A percentile compares a stretch with the other conserved stretches of the same genome.
These are phyloP conservation scores for Ophiosphaerella korrae DNA, from an alignment of 2,329 filamentous ascomycete species.

Conservation along the genomic window DNA sequence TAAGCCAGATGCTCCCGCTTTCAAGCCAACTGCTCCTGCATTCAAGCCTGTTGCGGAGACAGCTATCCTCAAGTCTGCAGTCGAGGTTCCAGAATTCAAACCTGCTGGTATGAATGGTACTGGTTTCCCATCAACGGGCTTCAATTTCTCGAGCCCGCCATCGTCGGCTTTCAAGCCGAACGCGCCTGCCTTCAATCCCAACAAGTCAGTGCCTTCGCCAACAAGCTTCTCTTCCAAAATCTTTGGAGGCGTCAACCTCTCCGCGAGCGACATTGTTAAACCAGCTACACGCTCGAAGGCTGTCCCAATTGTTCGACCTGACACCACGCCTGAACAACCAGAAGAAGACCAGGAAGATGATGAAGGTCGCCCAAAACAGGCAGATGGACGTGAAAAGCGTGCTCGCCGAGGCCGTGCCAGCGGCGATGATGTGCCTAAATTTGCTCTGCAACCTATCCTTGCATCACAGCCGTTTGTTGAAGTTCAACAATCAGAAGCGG, in stretches of 20 bases:
- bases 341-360: constrained; percentile 57
- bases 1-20: constrained; percentile 49
- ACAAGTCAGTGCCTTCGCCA: constrained; percentile 26
- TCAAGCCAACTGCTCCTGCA: constrained; percentile 3
- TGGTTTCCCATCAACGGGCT: constrained; percentile 24
- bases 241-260: constrained; percentile 56
- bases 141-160: constrained; percentile 31
- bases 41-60: constrained; percentile 20
- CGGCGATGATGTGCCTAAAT: constrained; percentile 74
- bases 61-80: constrained; percentile 35
- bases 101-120: constrained; percentile 16
- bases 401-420: constrained; percentile 68
- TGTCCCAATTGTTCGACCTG: constrained; percentile 76
- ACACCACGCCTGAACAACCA: constrained; percentile 42
- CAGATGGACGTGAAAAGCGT: constrained; percentile 75
- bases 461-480: constrained; percentile 45
- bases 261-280: constrained; percentile 66
- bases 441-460: constrained; percentile 59
- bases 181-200: constrained; percentile 70
- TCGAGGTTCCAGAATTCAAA: constrained; percentile 17
- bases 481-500: constrained; percentile 30
- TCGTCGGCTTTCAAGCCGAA: constrained; percentile 58
- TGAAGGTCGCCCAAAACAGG: constrained; percentile 66
- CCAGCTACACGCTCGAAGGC: constrained; percentile 78
- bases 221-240: constrained; percentile 41